Evolutionary conservation across 495 filamentous ascomycete genomes (phyloP).

Genomic region (Penicillium longicatenatum): DNA sequence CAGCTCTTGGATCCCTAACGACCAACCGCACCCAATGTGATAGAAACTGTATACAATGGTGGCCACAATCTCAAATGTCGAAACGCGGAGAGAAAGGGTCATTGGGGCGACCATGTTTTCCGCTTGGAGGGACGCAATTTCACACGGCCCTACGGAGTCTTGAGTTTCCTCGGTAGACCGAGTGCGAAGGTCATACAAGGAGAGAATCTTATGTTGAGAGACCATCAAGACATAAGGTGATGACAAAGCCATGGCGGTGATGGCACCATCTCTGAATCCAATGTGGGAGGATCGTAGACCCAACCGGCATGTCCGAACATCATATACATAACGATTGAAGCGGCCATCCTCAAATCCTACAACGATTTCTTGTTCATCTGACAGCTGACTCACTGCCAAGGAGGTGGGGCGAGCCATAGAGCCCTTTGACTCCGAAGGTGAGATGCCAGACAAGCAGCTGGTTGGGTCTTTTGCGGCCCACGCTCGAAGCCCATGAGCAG

Average conservation of each 20-base stretch:
- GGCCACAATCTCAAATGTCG: conserved; percentile 61
- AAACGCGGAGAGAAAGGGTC: conserved; percentile 72
- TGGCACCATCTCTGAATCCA: conserved; percentile 57
- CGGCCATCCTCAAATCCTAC: conserved; percentile 78
- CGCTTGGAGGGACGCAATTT: conserved; percentile 81
- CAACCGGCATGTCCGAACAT: conserved; percentile 45
- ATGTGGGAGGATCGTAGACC: conserved; percentile 54
- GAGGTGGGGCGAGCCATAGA: conserved; percentile 57
- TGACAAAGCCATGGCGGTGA: conserved; percentile 75
- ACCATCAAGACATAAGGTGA: conserved; percentile 80
- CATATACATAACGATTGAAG: conserved; percentile 69
- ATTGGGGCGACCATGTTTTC: conserved; percentile 78
- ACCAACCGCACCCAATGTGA: conserved; percentile 70
- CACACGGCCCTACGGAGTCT: conserved; percentile 43
- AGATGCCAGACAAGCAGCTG: conserved; percentile 28
- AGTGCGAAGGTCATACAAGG: conserved; percentile 65
- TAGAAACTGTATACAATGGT: conserved; percentile 79
- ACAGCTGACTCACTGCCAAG: conserved; percentile 56
- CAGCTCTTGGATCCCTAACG: conserved; percentile 86
- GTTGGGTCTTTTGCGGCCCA: conserved; percentile 70
- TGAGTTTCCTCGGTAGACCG: background rate
- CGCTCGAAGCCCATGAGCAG: conserved; percentile 65
- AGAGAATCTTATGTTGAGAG: conserved; percentile 69
- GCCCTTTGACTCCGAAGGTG: conserved; percentile 14
- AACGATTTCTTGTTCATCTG: conserved; percentile 45